Evolutionary conservation across 768 basidiomycete genomes (phyloP).

Genomic region (Collybia sp.): DNA sequence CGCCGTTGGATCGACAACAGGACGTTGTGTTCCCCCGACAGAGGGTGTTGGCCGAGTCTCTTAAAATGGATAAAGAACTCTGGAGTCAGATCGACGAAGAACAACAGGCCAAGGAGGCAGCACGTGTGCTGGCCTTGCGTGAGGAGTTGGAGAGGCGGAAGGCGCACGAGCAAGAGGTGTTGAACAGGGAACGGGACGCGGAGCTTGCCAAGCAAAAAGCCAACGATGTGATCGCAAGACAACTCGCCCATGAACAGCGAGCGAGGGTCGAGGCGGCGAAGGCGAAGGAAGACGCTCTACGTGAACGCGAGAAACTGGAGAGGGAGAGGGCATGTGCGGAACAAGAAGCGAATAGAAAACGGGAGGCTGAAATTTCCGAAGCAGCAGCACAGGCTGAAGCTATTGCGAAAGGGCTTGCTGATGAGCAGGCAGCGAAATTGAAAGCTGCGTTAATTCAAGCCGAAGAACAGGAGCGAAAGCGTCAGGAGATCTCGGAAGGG

Average conservation of each 20-base stretch:
- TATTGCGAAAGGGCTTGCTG: conserved; percentile 16
- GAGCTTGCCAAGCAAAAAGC: not conserved
- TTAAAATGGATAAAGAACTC: too few species aligned
- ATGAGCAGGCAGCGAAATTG: conserved; percentile 23
- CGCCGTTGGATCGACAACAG: too few species aligned
- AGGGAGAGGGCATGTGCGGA: conserved; percentile 6
- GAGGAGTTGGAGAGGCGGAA: not conserved
- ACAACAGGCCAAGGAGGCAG: not conserved
- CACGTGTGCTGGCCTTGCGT: not conserved
- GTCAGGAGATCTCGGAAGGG: conserved; percentile 21
- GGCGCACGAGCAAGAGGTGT: not conserved
- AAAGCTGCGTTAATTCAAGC: too few species aligned
- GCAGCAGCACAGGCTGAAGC: conserved; percentile 4
- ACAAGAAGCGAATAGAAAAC: conserved; percentile 12
- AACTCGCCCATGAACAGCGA: conserved; percentile 1
- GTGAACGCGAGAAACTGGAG: not conserved
- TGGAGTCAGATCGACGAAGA: not conserved
- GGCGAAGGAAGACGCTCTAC: not conserved
- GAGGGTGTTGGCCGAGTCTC: too few species aligned
- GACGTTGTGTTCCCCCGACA: too few species aligned
- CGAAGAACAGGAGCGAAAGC: conserved; percentile 22
- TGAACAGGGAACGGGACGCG: too few species aligned
- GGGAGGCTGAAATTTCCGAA: conserved; percentile 7
- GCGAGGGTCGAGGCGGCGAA: not conserved
- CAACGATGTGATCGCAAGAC: not conserved